phyloP scores from a whole-genome alignment of 2,329 filamentous ascomycete genomes.

The Parastagonospora nodorum region DNA sequence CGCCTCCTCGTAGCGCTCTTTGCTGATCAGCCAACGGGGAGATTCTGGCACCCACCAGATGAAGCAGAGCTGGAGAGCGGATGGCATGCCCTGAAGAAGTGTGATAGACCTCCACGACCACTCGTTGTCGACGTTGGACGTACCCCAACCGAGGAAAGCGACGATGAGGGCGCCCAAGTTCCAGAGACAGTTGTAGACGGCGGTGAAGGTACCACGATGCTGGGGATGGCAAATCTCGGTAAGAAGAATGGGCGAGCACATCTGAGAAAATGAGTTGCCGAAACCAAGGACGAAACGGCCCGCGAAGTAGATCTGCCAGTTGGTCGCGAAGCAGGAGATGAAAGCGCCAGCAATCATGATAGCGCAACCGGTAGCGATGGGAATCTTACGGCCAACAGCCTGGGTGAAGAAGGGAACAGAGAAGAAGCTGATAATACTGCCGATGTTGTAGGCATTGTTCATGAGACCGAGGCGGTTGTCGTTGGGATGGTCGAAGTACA shows the following conservation, averaged over 20 bases:
- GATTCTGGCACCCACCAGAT: conserved; percentile 69
- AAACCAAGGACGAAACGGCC: conserved; percentile 69
- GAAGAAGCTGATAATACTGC: conserved; percentile 45
- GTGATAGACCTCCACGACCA: conserved; percentile 60
- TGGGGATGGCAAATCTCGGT: conserved; percentile 71
- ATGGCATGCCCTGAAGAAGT: conserved; percentile 56
- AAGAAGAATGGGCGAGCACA: conserved; percentile 67
- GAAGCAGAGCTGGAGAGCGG: conserved; percentile 63
- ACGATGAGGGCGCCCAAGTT: conserved; percentile 63
- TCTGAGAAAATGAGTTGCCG: conserved; percentile 67
- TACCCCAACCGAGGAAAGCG: conserved; percentile 60
- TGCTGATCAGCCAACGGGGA: conserved; percentile 64
- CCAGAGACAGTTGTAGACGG: conserved; percentile 72
- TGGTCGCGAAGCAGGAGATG: conserved; percentile 31
- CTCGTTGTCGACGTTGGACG: conserved; percentile 45
- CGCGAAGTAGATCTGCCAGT: conserved; percentile 57
- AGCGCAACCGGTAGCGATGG: conserved; percentile 49
- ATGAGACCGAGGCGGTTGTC: conserved; percentile 52
- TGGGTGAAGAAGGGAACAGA: conserved; percentile 47
- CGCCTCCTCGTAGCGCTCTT: conserved; percentile 67
- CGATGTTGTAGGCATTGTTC: conserved; percentile 52
- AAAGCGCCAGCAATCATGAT: conserved; percentile 53
- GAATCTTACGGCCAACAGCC: conserved; percentile 49
- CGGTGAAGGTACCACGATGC: conserved; percentile 67
- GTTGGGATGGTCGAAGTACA: conserved; percentile 45